phyloP scores from a whole-genome alignment of 441 rosid genomes.

The Arabidopsis hybrid region DNA sequence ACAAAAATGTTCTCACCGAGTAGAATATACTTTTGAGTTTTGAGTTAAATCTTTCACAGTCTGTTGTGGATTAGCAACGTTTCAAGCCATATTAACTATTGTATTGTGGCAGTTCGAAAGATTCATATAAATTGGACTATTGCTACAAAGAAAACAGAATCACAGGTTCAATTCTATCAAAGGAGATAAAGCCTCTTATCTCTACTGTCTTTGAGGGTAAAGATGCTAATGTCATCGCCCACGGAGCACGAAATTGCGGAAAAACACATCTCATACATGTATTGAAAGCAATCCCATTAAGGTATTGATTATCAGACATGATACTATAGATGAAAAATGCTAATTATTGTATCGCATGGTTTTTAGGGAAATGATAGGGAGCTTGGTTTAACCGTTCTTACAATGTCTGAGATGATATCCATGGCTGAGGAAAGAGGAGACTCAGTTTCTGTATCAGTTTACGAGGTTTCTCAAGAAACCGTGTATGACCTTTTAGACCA shows the following conservation, averaged over 20 bases:
- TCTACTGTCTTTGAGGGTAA: slow-evolving; percentile 58
- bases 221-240: slow-evolving; percentile 62
- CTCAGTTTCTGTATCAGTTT: slow-evolving; percentile 52
- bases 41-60: background rate
- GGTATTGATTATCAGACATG: background rate
- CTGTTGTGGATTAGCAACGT: background rate
- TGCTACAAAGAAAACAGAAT: slow-evolving; percentile 57
- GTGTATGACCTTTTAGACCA: slow-evolving; percentile 61
- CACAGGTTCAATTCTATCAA: slow-evolving; percentile 45
- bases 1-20: background rate
- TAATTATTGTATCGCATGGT: slow-evolving; percentile 10
- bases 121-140: slow-evolving; percentile 55
- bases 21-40: background rate
- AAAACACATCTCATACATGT: slow-evolving; percentile 66
- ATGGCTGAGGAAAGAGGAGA: slow-evolving; percentile 50
- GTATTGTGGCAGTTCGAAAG: slow-evolving; percentile 53
- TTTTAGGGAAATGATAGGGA: slow-evolving; percentile 64
- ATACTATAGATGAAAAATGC: slow-evolving; percentile 6
- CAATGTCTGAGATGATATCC: slow-evolving; percentile 57
- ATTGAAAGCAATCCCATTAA: background rate
- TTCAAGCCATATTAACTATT: slow-evolving; percentile 1
- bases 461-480: slow-evolving; percentile 60
- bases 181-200: slow-evolving; percentile 62
- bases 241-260: slow-evolving; percentile 72
- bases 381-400: slow-evolving; percentile 55